phyloP scores from a whole-genome alignment of 768 basidiomycete species.

The Rhizopogon vesiculosus region DNA sequence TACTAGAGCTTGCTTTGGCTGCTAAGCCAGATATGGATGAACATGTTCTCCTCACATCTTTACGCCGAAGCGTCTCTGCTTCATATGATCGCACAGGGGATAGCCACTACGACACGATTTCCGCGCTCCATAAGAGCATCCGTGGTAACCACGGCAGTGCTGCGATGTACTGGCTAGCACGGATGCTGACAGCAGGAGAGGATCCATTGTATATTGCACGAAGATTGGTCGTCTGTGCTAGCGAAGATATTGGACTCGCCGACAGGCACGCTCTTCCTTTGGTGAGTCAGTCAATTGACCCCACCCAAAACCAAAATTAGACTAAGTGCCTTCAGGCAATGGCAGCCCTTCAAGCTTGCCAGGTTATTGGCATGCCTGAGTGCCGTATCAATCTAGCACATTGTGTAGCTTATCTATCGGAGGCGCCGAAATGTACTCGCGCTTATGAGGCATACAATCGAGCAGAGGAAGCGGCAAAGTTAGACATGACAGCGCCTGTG shows the following conservation, averaged over 20 bases:
- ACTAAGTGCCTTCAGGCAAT: slow-evolving; percentile 41
- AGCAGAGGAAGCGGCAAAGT: slow-evolving; percentile 58
- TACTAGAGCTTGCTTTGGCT: slow-evolving; percentile 65
- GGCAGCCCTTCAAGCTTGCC: slow-evolving; percentile 60
- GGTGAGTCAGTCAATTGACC: slow-evolving; percentile 30
- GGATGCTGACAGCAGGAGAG: slow-evolving; percentile 78
- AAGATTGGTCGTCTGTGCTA: slow-evolving; percentile 74
- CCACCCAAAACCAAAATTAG: slow-evolving; percentile 6
- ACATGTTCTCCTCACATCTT: slow-evolving; percentile 44
- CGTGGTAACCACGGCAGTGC: slow-evolving; percentile 73
- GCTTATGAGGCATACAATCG: slow-evolving; percentile 73
- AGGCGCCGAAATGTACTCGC: slow-evolving; percentile 78
- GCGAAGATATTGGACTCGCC: slow-evolving; percentile 82
- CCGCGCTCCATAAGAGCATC: slow-evolving; percentile 79
- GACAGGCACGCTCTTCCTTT: slow-evolving; percentile 74
- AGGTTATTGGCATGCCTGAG: slow-evolving; percentile 75
- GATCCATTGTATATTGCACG: slow-evolving; percentile 76
- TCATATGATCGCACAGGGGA: slow-evolving; percentile 78
- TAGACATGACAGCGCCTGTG: slow-evolving; percentile 50
- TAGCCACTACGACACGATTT: slow-evolving; percentile 76
- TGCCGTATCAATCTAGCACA: slow-evolving; percentile 78
- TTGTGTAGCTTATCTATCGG: slow-evolving; percentile 71
- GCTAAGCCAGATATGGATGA: slow-evolving; percentile 38
- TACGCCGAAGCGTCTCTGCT: slow-evolving; percentile 59
- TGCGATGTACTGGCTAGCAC: slow-evolving; percentile 85